A percentile compares a stretch with the other conserved stretches of the same genome.
phyloP scores from a whole-genome alignment of 1,284 basidiomycete species.

The Naganishia sp. region DNA sequence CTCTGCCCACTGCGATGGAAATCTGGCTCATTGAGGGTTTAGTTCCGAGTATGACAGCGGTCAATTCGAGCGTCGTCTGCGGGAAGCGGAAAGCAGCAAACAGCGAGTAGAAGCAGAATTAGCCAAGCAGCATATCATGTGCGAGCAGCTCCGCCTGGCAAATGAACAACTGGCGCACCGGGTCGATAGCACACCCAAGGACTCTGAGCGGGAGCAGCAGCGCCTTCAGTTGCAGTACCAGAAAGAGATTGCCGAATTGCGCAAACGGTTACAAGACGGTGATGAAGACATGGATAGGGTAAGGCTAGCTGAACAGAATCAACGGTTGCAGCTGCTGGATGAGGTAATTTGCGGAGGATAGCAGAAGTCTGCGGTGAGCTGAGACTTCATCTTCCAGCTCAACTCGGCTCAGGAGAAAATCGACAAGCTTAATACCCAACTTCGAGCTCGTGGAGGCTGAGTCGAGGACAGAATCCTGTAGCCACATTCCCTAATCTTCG shows the following conservation, averaged over 20 bases:
- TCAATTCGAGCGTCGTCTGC: background rate
- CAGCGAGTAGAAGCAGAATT: conserved; percentile 63
- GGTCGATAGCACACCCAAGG: conserved; percentile 71
- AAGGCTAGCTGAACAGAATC: conserved; percentile 43
- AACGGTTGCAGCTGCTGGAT: conserved; percentile 52
- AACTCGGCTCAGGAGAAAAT: conserved; percentile 24
- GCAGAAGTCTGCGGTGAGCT: background rate
- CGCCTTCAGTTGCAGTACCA: conserved; percentile 39
- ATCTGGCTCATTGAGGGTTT: background rate
- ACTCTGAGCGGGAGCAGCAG: conserved; percentile 59
- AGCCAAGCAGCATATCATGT: conserved; percentile 69
- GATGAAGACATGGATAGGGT: conserved; percentile 45
- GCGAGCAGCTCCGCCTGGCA: conserved; percentile 68
- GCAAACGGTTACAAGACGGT: conserved; percentile 38
- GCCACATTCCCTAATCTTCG: too few relatives aligned
- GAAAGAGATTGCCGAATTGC: conserved; percentile 44
- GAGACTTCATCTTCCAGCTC: conserved; percentile 3
- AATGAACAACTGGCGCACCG: conserved; percentile 73
- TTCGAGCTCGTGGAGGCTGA: conserved; percentile 16
- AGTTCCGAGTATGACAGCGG: background rate
- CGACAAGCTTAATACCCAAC: conserved; percentile 22
- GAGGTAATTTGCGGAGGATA: conserved; percentile 40
- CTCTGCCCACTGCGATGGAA: background rate
- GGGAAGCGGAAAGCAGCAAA: conserved; percentile 20
- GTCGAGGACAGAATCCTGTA: too few relatives aligned